Base-by-base conservation (phyloP, 2,329 filamentous ascomycete genomes). In the Sporothrix sp. region DNA sequence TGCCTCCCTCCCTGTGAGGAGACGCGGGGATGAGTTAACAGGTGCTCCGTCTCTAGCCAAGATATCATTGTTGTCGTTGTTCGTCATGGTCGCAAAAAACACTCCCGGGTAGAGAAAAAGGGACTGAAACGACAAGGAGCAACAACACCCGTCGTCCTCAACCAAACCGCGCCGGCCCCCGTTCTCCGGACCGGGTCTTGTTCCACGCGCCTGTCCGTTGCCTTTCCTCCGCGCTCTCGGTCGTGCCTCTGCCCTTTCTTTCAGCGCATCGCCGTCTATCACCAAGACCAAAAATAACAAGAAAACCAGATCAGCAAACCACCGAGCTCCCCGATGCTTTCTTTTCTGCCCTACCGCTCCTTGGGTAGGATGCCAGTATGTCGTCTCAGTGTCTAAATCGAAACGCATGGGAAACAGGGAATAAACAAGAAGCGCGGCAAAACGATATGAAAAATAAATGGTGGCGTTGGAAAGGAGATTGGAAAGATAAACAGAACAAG, bases 21-120 rank as follows among this genome's bases (percentile, higher is more conserved):
- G 10, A 28, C 25, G 5, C 5, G 10, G 25, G 25, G 25, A 28
- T n/a, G 40, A 21, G 16, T 4, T 4, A 1, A 11, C 40, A 18
- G 25, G n/a, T 27, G 20, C n/a, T 16, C 35, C 16, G 27, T 39
- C 35, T 33, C 36, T 32, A 48, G 46, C 46, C 46, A 48, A 48
- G 46, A 48, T 39, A 38, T 48, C 46, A 48, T 48, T 39, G 46
- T 33, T 48, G 46, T 48, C 27, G 16, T 16, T 32, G 28, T 40
- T 18, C 36, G 30, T 35, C 20, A 16, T 40, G 16, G 35, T 48
- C 46, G n/a, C 40, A 18, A 27, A 11, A 11, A 33, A 11, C 20
- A 35, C 38, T 27, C 32, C 18, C 18, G n/a, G 11, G 13, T 25
- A 16, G 33, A 8, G 21, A 35, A 45, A 45, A 14, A 23, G 7